Evolutionary conservation across 805 yeast species (phyloP), one percentile per base, ranked within the genome.

Genomic region (Pichia californica): DNA sequence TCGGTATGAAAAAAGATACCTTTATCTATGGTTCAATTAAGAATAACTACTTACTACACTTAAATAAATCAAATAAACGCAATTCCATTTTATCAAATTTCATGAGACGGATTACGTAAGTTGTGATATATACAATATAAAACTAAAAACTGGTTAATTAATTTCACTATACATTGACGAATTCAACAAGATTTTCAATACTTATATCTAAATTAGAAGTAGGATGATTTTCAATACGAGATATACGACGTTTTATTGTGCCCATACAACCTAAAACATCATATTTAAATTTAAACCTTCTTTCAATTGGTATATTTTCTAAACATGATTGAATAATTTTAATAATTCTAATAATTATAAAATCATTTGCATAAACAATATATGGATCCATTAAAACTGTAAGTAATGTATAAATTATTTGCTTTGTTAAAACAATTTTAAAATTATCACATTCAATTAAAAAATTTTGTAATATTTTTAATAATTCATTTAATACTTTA

Each of bases 331-430:
- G 32, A 16, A 39, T 25, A 1, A 33, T 10, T 2, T 23, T 15
- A 8, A 47, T 13, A 2, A 26, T 16, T n/a, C 30, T 23, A 1
- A 31, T 31, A 1, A 54, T 36, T 23, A 23, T 7, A 15, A 48
- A 31, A 1, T 46, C 48, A 3, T 36, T 29, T 3, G 60, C 44
- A 38, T 46, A 49, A 7, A 50, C 40, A 2, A 52, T 42, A 39
- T 49, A 61, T 9, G 67, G 66, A 38, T 62, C 54, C 26, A 49
- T 33, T 4, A 61, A 41, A 2, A 53, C 40, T 20, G 58, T 58
- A 26, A 62, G 41, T 3, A 54, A n/a, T 1, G 53, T 35, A 25
- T 55, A 54, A 9, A 58, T 36, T 3, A 60, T 27, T 31, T 46
- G 56, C 20, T 48, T 48, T 1, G 53, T 37, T 7, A 56, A 40